phyloP scores from a whole-genome alignment of 2,329 filamentous ascomycete species.

The Pyricularia sp. region DNA sequence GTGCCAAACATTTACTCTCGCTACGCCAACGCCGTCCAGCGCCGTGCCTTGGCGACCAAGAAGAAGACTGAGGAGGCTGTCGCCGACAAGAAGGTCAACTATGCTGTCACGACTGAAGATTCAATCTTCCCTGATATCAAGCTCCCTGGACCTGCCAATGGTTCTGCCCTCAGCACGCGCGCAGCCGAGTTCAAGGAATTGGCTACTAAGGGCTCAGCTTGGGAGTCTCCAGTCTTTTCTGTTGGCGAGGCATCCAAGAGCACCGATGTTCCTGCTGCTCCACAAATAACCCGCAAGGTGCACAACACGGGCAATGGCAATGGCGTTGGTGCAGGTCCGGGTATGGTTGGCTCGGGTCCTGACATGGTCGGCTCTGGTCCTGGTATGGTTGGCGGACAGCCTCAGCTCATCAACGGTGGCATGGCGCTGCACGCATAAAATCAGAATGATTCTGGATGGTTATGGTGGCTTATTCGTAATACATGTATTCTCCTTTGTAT shows the following conservation, averaged over 20 bases:
- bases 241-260: constrained; percentile 68
- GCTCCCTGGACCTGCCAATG: constrained; percentile 45
- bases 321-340: not conserved
- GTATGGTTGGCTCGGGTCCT: not conserved
- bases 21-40: constrained; percentile 65
- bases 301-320: constrained; percentile 12
- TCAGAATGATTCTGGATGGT: not conserved
- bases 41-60: constrained; percentile 61
- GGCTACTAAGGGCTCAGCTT: constrained; percentile 76
- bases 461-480: not conserved
- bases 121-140: constrained; percentile 79
- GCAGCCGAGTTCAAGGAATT: constrained; percentile 87
- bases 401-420: not conserved
- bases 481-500: not conserved
- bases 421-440: not conserved
- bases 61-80: constrained; percentile 53
- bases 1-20: constrained; percentile 75
- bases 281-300: constrained; percentile 35
- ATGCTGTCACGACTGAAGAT: constrained; percentile 76
- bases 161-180: constrained; percentile 69
- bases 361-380: not conserved
- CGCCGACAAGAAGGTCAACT: constrained; percentile 62
- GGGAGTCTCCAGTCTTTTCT: constrained; percentile 89
- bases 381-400: not conserved
- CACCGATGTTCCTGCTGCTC: constrained; percentile 52